Evolutionary conservation across 805 yeast species (phyloP), one percentile per base, ranked within the genome.

Genomic region (Candida ovalis): DNA sequence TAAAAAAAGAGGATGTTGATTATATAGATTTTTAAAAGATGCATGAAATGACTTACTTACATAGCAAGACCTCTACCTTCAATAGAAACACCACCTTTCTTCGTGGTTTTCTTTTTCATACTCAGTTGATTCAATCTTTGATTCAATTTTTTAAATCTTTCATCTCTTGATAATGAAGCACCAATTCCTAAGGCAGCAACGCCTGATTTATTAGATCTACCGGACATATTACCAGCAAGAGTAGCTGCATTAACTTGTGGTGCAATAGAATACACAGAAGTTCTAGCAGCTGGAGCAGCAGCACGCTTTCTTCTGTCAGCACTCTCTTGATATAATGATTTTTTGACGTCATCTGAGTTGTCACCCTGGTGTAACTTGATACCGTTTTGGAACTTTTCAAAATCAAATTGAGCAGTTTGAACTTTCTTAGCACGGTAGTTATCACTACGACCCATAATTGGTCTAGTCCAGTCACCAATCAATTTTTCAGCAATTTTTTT

Each of bases 381-480:
- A 54, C 73, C 70, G 55, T 73, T 71, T 52, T 71, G 71, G 63
- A 69, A 76, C 54, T 72, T 75, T 56, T 74, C 75, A 62, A 80
- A 78, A 65, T 85, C 86, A 68, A 87, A 90, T 41, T 80, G 81
- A 52, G 81, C 78, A 52, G 82, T 77, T 58, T 77, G 78, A 51
- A 92, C 84, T 52, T 81, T 75, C 69, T 88, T 83, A 68, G 92
- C 97, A 66, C 94, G 83, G 73, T 91, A 92, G 59, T 91, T 89
- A 68, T 92, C 98, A 3, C 95, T 85, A 51, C 96, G 85, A 57
- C 96, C 96, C 77, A 94, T 88, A 53, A 94, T 89, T 40, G 99
- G 99, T 69, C 99, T 81, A 8, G 97, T 92, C 99, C 99, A 94
- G 66, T 90, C 96, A 23, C 96, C 96, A 56, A 94, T 86, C 51